phyloP scores from a whole-genome alignment of 2,329 filamentous ascomycete species.

The Colletotrichum lupini region DNA sequence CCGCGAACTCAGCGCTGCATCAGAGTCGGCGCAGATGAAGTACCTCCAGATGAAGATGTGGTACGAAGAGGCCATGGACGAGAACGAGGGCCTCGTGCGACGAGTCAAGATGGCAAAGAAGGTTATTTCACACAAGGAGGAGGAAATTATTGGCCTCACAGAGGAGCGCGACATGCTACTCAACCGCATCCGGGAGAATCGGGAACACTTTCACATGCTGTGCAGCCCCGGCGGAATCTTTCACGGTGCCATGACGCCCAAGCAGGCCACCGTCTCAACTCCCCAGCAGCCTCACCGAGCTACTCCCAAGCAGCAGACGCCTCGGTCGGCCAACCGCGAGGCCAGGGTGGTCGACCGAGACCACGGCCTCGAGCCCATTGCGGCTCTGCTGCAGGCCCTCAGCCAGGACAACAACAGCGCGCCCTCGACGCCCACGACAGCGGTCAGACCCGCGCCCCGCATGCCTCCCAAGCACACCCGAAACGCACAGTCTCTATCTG shows the following conservation, averaged over 20 bases:
- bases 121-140: conserved; percentile 81
- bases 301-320: conserved; percentile 65
- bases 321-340: conserved; percentile 52
- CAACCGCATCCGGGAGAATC: conserved; percentile 87
- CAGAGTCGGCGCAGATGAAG: conserved; percentile 64
- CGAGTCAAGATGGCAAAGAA: conserved; percentile 80
- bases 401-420: conserved; percentile 82
- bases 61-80: conserved; percentile 73
- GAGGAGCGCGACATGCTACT: conserved; percentile 84
- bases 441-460: conserved; percentile 57
- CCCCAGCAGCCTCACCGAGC: conserved; percentile 57
- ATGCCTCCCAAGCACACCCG: conserved; percentile 74
- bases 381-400: conserved; percentile 82
- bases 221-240: conserved; percentile 79
- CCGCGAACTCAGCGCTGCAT: conserved; percentile 61
- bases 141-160: conserved; percentile 74
- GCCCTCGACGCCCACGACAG: conserved; percentile 73
- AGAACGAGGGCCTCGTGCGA: conserved; percentile 72
- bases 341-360: conserved; percentile 55
- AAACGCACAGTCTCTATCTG: conserved; percentile 85
- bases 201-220: conserved; percentile 85
- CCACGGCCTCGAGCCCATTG: conserved; percentile 74
- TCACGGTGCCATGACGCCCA: conserved; percentile 70
- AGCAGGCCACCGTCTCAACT: conserved; percentile 55
- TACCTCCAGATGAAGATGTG: conserved; percentile 73